Percentiles rank a stretch among this genome's conserved stretches.
Evolutionary conservation across 495 filamentous ascomycete species (phyloP).

Genomic region (Xylaria bambusicola): DNA sequence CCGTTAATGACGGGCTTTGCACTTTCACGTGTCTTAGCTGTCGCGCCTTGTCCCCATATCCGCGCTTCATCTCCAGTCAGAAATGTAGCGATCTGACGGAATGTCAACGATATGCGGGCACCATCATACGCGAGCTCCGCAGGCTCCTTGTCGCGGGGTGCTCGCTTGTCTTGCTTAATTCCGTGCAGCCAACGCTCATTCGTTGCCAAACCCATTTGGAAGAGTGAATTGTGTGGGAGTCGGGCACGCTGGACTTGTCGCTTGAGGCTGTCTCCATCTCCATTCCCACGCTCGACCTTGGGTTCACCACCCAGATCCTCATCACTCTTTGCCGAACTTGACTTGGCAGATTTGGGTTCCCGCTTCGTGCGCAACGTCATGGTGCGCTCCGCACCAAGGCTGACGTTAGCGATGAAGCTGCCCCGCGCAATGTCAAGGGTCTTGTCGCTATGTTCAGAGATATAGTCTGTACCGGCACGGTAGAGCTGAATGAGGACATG

Average conservation of each 20-base stretch:
- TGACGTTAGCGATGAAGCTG: conserved; percentile 87
- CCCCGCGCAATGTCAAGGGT: conserved; percentile 84
- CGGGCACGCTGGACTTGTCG: conserved; percentile 60
- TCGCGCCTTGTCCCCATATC: conserved; percentile 94
- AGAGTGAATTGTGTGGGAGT: conserved; percentile 87
- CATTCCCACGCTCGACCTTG: conserved; percentile 1
- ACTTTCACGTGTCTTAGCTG: conserved; percentile 57
- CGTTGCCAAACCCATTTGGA: conserved; percentile 75
- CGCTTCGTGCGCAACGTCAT: conserved; percentile 91
- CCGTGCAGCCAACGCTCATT: conserved; percentile 89
- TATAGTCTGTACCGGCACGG: conserved; percentile 86
- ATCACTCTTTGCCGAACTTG: conserved; percentile 10
- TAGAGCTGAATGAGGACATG: conserved; percentile 94
- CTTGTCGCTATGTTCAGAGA: conserved; percentile 97
- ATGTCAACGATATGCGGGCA: conserved; percentile 88
- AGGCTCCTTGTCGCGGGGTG: conserved; percentile 59
- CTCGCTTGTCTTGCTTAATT: conserved; percentile 83
- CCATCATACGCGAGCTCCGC: conserved; percentile 73
- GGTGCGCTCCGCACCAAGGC: conserved; percentile 84
- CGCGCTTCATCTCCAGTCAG: conserved; percentile 57
- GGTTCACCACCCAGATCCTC: background rate
- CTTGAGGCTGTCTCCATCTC: conserved; percentile 14
- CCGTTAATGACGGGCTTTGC: conserved; percentile 70
- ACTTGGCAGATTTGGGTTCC: conserved; percentile 31
- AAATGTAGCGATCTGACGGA: conserved; percentile 87